These are phyloP conservation scores for Climacium dendroides DNA, from an alignment of 225 moss, liverwort and hornwort species.

Conservation along the genomic window DNA sequence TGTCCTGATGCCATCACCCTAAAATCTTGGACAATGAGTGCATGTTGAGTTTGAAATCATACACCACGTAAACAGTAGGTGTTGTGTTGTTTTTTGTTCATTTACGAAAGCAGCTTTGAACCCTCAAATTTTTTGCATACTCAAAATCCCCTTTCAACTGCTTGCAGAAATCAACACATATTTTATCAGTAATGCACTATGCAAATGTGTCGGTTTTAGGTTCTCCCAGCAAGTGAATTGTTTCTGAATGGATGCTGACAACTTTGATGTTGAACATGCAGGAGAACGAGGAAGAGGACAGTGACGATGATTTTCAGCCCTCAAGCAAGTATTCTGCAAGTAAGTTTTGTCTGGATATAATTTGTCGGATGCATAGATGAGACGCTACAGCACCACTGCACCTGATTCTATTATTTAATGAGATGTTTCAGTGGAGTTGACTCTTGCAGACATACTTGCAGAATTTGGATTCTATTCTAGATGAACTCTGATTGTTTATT, in stretches of 20 bases:
- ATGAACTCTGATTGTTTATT: neutral
- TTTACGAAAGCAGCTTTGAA: neutral
- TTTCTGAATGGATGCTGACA: neutral
- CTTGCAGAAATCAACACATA: neutral
- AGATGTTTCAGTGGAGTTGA: neutral
- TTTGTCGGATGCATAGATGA: neutral
- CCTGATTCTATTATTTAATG: neutral
- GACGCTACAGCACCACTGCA: neutral
- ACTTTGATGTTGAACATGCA: neutral
- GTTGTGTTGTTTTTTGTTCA: neutral
- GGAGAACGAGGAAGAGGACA: slow-evolving; percentile 80
- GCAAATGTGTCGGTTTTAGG: neutral
- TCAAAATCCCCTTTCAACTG: neutral
- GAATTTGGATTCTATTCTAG: neutral
- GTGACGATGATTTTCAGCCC: slow-evolving; percentile 46
- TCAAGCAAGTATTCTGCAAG: slow-evolving; percentile 65
- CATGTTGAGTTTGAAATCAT: neutral
- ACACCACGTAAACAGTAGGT: neutral
- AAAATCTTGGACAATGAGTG: neutral
- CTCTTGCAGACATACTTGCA: neutral
- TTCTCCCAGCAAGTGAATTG: neutral
- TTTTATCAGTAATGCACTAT: neutral
- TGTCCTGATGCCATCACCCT: neutral
- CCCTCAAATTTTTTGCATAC: neutral
- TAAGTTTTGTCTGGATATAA: slow-evolving; percentile 11